Percentiles rank a stretch among this genome's conserved stretches.
These are phyloP conservation scores for Metschnikowia lachancei DNA, from an alignment of 805 yeast species.

Conservation along the genomic window DNA sequence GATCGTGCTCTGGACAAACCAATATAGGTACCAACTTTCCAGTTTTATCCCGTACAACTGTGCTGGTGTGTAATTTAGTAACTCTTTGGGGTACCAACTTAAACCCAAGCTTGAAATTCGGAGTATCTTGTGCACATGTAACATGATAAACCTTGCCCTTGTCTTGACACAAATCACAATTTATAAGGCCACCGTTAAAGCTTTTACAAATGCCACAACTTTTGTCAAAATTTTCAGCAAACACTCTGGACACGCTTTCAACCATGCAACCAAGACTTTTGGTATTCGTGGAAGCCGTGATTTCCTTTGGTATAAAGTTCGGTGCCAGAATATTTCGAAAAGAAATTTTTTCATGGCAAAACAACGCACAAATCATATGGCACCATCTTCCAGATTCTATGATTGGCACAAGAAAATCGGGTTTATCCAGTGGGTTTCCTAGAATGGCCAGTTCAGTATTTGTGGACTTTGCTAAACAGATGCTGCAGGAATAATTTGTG, in stretches of 20 bases:
- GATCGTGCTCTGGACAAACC: constrained; percentile 42
- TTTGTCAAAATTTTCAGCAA: constrained; percentile 26
- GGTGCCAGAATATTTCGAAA: constrained; percentile 16
- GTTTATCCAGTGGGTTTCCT: constrained; percentile 41
- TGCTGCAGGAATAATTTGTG: constrained; percentile 56
- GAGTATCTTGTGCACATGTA: constrained; percentile 56
- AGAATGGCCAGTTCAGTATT: constrained; percentile 45
- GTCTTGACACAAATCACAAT: constrained; percentile 45
- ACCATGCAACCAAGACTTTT: constrained; percentile 19
- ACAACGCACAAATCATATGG: constrained; percentile 70
- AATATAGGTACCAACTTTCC: constrained; percentile 48
- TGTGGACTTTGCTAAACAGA: constrained; percentile 59
- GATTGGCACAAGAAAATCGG: constrained; percentile 73
- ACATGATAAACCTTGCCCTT: constrained; percentile 39
- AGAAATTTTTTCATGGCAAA: constrained; percentile 39
- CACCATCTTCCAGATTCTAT: constrained; percentile 65
- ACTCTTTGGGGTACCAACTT: constrained; percentile 29
- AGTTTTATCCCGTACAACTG: constrained; percentile 21
- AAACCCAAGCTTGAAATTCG: constrained; percentile 54
- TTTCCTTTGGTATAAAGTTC: constrained; percentile 12
- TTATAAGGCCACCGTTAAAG: constrained; percentile 48
- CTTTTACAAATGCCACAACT: constrained; percentile 47
- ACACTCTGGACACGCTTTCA: constrained; percentile 29
- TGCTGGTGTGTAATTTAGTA: constrained; percentile 16
- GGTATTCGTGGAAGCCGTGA: constrained; percentile 6